Conservation (phyloP, 768 basidiomycete species). For the Russula abietina region DNA sequence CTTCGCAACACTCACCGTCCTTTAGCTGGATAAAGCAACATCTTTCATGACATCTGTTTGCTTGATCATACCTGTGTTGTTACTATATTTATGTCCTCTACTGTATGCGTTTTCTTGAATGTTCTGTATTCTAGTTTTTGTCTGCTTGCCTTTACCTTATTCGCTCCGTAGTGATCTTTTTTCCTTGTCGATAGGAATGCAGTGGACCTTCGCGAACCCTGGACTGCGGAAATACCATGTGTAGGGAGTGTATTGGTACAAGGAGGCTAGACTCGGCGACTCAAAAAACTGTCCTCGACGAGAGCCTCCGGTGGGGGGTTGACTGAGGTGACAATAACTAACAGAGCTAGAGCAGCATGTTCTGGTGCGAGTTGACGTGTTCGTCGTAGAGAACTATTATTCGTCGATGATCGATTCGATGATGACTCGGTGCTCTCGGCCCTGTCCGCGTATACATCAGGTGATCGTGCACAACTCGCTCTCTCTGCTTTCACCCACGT, state of each 20-base stretch:
- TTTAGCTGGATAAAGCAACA: neutral
- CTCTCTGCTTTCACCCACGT: no score
- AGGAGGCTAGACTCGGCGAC: no score
- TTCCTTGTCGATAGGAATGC: neutral
- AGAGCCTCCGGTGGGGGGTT: neutral
- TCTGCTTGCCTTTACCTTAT: constrained; percentile 8
- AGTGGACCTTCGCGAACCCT: neutral
- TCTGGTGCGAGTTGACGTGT: no score
- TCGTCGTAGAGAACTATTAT: neutral
- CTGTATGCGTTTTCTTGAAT: neutral
- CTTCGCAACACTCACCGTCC: constrained; percentile 1
- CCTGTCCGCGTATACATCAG: neutral
- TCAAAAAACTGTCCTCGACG: neutral
- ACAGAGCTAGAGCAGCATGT: neutral
- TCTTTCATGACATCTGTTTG: neutral
- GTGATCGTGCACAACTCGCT: no score
- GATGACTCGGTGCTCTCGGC: neutral
- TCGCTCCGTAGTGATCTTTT: neutral
- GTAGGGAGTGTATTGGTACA: neutral
- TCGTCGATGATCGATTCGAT: neutral
- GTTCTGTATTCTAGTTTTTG: neutral
- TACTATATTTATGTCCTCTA: constrained; percentile 12
- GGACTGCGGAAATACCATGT: neutral
- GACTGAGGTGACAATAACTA: neutral
- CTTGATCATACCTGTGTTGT: constrained; percentile 12